phyloP scores from a whole-genome alignment of 257 asterid species.

The Salvia splendens region DNA sequence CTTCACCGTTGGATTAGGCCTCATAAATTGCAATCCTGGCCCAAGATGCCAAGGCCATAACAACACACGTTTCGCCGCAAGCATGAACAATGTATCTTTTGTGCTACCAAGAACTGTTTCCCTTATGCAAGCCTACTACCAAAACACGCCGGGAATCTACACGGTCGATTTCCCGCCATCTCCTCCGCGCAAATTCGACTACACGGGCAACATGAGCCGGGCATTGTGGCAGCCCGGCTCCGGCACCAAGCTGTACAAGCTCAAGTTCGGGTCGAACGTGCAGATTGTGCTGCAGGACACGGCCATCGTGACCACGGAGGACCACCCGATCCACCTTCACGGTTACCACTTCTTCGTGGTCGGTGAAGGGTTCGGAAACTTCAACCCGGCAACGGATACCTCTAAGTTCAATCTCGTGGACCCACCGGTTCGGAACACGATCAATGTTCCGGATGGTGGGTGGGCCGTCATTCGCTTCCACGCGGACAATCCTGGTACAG shows the following conservation, averaged over 20 bases:
- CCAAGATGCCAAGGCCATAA: conserved; percentile 74
- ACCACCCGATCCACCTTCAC: conserved; percentile 71
- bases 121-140: conserved; percentile 55
- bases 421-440: conserved; percentile 65
- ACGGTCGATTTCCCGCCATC: conserved; percentile 58
- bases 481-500: conserved; percentile 71
- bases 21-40: conserved; percentile 51
- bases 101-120: conserved; percentile 50
- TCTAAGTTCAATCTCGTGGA: conserved; percentile 54
- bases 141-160: conserved; percentile 46
- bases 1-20: conserved; percentile 59
- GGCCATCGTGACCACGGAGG: conserved; percentile 59
- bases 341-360: conserved; percentile 66
- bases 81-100: conserved; percentile 60
- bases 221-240: conserved; percentile 49
- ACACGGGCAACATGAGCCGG: conserved; percentile 63
- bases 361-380: conserved; percentile 68
- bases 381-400: conserved; percentile 44
- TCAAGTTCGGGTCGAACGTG: conserved; percentile 54
- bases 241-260: conserved; percentile 52
- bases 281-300: conserved; percentile 69
- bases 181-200: conserved; percentile 57
- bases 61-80: conserved; percentile 55
- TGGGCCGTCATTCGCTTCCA: conserved; percentile 69
- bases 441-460: conserved; percentile 71